Percentiles rank a stretch among this genome's conserved stretches.
These are phyloP conservation scores for Tricholoma matsutake DNA, from an alignment of 768 basidiomycete species.

Conservation along the genomic window DNA sequence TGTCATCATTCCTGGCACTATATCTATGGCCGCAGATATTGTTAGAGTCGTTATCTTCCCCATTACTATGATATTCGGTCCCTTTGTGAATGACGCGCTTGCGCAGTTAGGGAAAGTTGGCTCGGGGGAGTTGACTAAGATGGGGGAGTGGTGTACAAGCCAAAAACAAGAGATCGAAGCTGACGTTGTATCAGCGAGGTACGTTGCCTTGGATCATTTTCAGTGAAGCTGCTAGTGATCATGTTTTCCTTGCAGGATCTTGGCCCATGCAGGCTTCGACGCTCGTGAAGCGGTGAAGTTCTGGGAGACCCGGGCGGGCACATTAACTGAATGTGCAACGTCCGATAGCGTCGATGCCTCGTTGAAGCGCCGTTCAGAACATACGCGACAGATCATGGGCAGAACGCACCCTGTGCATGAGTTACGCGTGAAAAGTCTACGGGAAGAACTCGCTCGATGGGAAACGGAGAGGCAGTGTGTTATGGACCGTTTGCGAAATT, in stretches of 20 bases:
- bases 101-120: conserved; percentile 77
- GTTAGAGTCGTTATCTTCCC: conserved; percentile 81
- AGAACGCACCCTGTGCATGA: conserved; percentile 67
- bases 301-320: conserved; percentile 64
- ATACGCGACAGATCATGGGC: conserved; percentile 49
- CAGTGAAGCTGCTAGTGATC: neutral
- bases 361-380: conserved; percentile 15
- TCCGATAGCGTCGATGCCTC: conserved; percentile 22
- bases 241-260: conserved; percentile 49
- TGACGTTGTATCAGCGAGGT: conserved; percentile 85
- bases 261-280: conserved; percentile 91
- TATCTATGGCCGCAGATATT: conserved; percentile 76
- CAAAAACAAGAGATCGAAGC: conserved; percentile 89
- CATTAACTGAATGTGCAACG: conserved; percentile 42
- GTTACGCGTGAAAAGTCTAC: conserved; percentile 57
- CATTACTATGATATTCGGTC: conserved; percentile 87
- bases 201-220: conserved; percentile 15
- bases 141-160: conserved; percentile 75
- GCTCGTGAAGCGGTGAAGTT: conserved; percentile 78
- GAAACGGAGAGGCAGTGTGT: conserved; percentile 45
- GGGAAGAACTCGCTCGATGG: conserved; percentile 72
- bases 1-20: conserved; percentile 75
- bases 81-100: conserved; percentile 93
- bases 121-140: conserved; percentile 67
- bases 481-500: conserved; percentile 2